Evolutionary conservation across 2,329 filamentous ascomycete genomes (phyloP).

Genomic region (Bipolaris gigantea): DNA sequence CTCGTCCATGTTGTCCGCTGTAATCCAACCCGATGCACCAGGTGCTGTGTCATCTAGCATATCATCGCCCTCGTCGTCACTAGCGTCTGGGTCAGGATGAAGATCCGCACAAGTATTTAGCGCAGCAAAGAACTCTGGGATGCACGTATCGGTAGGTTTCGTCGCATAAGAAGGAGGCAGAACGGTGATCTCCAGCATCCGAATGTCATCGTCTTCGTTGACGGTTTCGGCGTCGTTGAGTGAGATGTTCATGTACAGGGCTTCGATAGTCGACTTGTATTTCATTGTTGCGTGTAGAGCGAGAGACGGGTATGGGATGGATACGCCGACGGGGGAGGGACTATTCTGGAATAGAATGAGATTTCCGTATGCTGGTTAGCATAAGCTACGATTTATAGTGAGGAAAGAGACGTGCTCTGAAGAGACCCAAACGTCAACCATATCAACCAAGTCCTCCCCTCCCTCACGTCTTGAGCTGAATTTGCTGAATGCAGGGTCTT

Average conservation of each 20-base stretch:
- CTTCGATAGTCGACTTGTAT: conserved; percentile 43
- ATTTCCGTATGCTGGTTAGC: conserved; percentile 42
- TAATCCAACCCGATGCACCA: conserved; percentile 82
- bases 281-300: conserved; percentile 75
- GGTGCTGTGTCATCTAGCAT: conserved; percentile 60
- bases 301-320: conserved; percentile 74
- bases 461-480: conserved; percentile 43
- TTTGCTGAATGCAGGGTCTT: conserved; percentile 50
- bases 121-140: conserved; percentile 64
- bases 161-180: conserved; percentile 52
- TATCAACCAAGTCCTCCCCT: conserved; percentile 37
- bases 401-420: conserved; percentile 43
- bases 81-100: conserved; percentile 69
- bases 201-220: conserved; percentile 64
- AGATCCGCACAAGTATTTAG: conserved; percentile 75
- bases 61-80: conserved; percentile 59
- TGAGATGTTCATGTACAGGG: conserved; percentile 43
- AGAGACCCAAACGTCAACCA: conserved; percentile 53
- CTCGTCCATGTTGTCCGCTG: conserved; percentile 84
- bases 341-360: conserved; percentile 65
- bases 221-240: conserved; percentile 56
- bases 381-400: neutral
- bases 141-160: conserved; percentile 34
- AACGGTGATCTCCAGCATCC: conserved; percentile 69
- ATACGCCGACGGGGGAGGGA: conserved; percentile 60